Evolutionary conservation across 2,329 filamentous ascomycete genomes (phyloP).

Genomic region (Ophiosphaerella korrae): DNA sequence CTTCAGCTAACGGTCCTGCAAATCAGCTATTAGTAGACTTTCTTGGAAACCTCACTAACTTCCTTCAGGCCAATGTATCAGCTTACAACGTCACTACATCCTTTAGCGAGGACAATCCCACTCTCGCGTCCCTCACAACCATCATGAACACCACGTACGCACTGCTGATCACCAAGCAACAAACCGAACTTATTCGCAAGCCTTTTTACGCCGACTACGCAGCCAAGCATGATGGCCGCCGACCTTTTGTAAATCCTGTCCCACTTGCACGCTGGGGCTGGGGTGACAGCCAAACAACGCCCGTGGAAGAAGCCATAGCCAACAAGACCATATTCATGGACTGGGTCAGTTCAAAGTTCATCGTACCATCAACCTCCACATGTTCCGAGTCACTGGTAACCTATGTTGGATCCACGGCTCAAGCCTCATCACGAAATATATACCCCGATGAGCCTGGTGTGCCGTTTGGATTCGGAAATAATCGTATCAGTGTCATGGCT

Average conservation of each 20-base stretch:
- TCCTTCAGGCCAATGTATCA: slow-evolving; percentile 48
- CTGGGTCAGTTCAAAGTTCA: slow-evolving; percentile 56
- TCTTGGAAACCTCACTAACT: slow-evolving; percentile 49
- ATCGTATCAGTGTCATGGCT: slow-evolving; percentile 55
- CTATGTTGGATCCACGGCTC: slow-evolving; percentile 50
- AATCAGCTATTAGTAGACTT: slow-evolving; percentile 51
- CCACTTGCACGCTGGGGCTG: slow-evolving; percentile 56
- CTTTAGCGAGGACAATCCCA: slow-evolving; percentile 43
- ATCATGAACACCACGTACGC: slow-evolving; percentile 55
- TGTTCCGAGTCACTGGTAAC: slow-evolving; percentile 59
- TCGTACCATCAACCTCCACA: slow-evolving; percentile 48
- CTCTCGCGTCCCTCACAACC: slow-evolving; percentile 37
- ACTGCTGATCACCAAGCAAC: slow-evolving; percentile 55
- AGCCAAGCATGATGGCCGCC: slow-evolving; percentile 51
- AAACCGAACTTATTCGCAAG: slow-evolving; percentile 52
- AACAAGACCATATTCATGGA: slow-evolving; percentile 58
- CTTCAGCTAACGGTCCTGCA: slow-evolving; percentile 30
- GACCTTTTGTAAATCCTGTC: slow-evolving; percentile 57
- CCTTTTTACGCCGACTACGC: slow-evolving; percentile 59
- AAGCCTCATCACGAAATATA: slow-evolving; percentile 52
- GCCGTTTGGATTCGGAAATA: slow-evolving; percentile 55
- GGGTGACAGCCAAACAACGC: slow-evolving; percentile 48
- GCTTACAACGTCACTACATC: slow-evolving; percentile 44
- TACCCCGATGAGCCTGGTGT: slow-evolving; percentile 51
- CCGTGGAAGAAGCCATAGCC: slow-evolving; percentile 50